These are phyloP conservation scores for Aegilops umbellulata DNA, from an alignment of 176 grass and related monocot genomes.

Conservation along the genomic window DNA sequence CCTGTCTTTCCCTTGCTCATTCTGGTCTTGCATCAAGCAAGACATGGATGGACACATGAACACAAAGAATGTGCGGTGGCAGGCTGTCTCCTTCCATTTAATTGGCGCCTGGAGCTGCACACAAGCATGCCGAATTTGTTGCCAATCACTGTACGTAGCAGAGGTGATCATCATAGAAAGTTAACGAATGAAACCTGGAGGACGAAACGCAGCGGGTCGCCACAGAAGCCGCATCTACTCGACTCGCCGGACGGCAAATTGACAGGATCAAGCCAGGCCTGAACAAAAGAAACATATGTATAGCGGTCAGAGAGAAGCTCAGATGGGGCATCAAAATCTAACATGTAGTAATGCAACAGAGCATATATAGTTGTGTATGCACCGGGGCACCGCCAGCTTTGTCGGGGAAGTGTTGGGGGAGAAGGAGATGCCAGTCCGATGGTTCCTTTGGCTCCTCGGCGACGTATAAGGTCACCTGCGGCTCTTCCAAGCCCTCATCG, in stretches of 20 bases:
- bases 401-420: slow-evolving; percentile 66
- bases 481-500: neutral
- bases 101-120: slow-evolving; percentile 61
- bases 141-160: neutral
- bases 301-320: neutral
- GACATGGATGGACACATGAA: slow-evolving; percentile 84
- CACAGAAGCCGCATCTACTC: slow-evolving; percentile 58
- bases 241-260: slow-evolving; percentile 54
- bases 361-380: neutral
- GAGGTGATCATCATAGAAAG: neutral
- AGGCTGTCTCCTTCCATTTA: slow-evolving; percentile 41
- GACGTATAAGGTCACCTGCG: neutral
- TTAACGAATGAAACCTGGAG: slow-evolving; percentile 50
- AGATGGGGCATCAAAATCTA: neutral
- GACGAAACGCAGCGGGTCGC: slow-evolving; percentile 68
- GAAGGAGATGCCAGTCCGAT: slow-evolving; percentile 19
- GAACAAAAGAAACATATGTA: neutral
- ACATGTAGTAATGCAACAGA: neutral
- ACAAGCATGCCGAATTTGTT: neutral
- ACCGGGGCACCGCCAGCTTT: slow-evolving; percentile 69
- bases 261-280: slow-evolving; percentile 80
- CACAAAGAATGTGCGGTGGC: slow-evolving; percentile 64
- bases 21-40: slow-evolving; percentile 76
- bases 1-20: slow-evolving; percentile 64
- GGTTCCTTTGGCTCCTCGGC: neutral